Base-by-base conservation (phyloP, 2,329 filamentous ascomycete genomes). In the Colletotrichum chrysophilum region DNA sequence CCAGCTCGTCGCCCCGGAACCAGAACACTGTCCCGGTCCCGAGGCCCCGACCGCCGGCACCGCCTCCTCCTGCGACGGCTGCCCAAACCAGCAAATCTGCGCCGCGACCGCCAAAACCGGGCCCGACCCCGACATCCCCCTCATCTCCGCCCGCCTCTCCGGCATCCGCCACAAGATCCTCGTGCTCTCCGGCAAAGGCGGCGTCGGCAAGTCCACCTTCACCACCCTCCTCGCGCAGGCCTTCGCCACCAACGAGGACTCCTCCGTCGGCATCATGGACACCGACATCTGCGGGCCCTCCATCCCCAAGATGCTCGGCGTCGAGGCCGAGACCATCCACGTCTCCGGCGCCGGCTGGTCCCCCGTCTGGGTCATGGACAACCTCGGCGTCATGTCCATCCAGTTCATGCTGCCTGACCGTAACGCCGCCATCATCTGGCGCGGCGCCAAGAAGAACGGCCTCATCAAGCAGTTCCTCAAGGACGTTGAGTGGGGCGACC, bases 231-330 rank as follows among this genome's bases (percentile, higher is more conserved):
- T 98, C 21, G 94, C 95, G 3, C 95, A 98, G 83, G 96, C 95
- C 2, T 97, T 99, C 80, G 95, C 97, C 2, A 91, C 92, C 16
- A 95, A 97, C 83, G 92, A 93, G 0, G 91, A 93, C 61, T 93
- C 88, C 72, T 95, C 92, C 2, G 95, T 99, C 32, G 97, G 96
- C 24, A 93, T 99, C 80, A 98, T 98, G 95, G 97, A 99, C 85
- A 97, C 97, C 8, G 97, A 99, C 84, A 98, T 99, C 77, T 98
- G 96, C 86, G 97, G 97, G 0, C 97, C 97, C 1, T 95, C 93
- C 78, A 98, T 99, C 80, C 97, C 97, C 24, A 98, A 98, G 87
- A 98, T 99, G 96, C 96, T 99, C 93, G 97, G 97, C 38, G 96
- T 98, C 1, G 96, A 98, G 85, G 88, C 92, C 30, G 96, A 99